Conservation (phyloP, 371 early-diverging fungal species). For the Mucor indicus region DNA sequence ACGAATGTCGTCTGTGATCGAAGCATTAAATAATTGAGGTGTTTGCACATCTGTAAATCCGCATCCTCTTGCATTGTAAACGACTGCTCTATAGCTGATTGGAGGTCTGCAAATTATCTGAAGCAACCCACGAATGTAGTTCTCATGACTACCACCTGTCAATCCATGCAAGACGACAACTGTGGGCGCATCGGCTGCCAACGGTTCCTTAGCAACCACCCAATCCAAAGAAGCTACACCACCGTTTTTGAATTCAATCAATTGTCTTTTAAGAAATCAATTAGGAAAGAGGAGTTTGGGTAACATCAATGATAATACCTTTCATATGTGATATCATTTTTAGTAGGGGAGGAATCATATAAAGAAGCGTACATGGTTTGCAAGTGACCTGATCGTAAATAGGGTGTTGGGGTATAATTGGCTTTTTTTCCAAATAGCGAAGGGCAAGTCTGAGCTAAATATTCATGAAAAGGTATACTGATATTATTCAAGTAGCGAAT, state of each 20-base stretch:
- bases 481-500: constrained; percentile 8
- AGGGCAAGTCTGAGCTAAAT: constrained; percentile 21
- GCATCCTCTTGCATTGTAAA: constrained; percentile 84
- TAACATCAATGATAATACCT: constrained; percentile 30
- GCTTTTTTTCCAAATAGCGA: constrained; percentile 15
- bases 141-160: constrained; percentile 81
- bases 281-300: too few species aligned
- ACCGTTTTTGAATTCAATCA: constrained; percentile 67
- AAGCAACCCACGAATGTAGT: constrained; percentile 71
- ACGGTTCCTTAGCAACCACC: constrained; percentile 46
- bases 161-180: constrained; percentile 80
- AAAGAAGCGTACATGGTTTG: constrained; percentile 54
- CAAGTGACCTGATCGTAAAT: constrained; percentile 46
- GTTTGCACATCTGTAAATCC: constrained; percentile 66
- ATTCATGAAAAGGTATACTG: constrained; percentile 21
- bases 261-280: constrained; percentile 43
- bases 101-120: constrained; percentile 38
- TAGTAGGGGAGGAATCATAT: constrained; percentile 19
- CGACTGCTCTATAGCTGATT: constrained; percentile 63
- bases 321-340: constrained; percentile 41
- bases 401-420: constrained; percentile 33
- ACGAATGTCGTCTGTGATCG: constrained; percentile 76
- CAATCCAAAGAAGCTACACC: constrained; percentile 85
- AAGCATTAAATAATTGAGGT: constrained; percentile 73
- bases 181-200: constrained; percentile 55